Evolutionary conservation across 179 eudicot species (phyloP), one percentile per base, ranked within the genome.

Genomic region (Beta lomatogona): DNA sequence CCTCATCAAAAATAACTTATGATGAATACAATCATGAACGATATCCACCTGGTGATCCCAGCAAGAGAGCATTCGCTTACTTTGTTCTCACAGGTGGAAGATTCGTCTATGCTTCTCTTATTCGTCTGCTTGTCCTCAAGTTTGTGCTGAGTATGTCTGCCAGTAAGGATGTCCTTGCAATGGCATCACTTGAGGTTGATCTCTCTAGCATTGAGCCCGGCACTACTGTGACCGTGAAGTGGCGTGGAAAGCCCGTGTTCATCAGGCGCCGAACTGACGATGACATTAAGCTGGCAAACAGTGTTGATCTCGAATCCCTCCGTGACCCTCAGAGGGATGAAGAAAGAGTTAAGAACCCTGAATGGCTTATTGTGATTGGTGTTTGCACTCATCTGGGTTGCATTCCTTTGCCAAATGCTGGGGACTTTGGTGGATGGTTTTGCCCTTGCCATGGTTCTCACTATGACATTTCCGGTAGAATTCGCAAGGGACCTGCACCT

Each of bases 391-490:
- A 91, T 83, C 80, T 91, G 81, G 94, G 93, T 67, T 91, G 94
- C 82, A 86, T 91, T 69, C 94, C 94, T 6, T 83, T 90, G 63
- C 94, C 95, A n/a, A 91, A 91, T 88, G 92, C 94, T 8, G 94
- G 93, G 18, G 93, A 91, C 68, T 91, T 54, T 69, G 89, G 87
- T 44, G 95, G 95, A n/a, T 91, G 95, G 92, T 90, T 91, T 78
- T 91, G 94, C 87, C 94, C 94, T 5, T 91, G 94, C 87, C 94
- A 91, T 73, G 94, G 94, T 77, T 91, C 94, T 74, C 97, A 91
- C 76, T 93, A 93, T 53, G 97, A 93, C 61, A 89, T 90, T 65
- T 91, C 97, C 71, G 94, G 94, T 57, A 89, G 93, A 86, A 89
- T 90, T 45, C 91, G 94, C 9, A 92, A 92, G 87, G 97, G 97